Evolutionary conservation across 148 eudicot species (phyloP).

Genomic region (Rhododendron ovatum): DNA sequence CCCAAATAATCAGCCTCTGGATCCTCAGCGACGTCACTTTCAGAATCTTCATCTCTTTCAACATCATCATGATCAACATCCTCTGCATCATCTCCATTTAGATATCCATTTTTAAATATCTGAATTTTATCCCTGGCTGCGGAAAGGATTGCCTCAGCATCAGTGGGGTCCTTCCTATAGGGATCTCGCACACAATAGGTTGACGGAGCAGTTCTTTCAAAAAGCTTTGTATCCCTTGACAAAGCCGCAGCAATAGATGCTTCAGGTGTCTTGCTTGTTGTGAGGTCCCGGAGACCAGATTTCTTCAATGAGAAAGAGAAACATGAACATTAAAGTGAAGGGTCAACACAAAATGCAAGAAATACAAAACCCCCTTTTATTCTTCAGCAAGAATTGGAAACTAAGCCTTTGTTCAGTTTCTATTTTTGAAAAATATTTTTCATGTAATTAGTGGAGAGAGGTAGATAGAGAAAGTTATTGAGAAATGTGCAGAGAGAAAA

Average conservation of each 20-base stretch:
- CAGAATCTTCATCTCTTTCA: slow-evolving; percentile 83
- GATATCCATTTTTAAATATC: slow-evolving; percentile 50
- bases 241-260: slow-evolving; percentile 96
- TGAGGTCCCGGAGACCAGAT: slow-evolving; percentile 91
- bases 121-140: slow-evolving; percentile 74
- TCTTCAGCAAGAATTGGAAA: neutral
- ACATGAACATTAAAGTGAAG: neutral
- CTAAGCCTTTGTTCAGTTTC: neutral
- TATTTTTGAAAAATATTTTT: no score
- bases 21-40: slow-evolving; percentile 81
- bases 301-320: slow-evolving; percentile 33
- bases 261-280: slow-evolving; percentile 96
- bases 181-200: slow-evolving; percentile 83
- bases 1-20: slow-evolving; percentile 71
- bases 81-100: slow-evolving; percentile 62
- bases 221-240: slow-evolving; percentile 88
- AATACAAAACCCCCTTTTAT: neutral
- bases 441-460: no score
- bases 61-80: slow-evolving; percentile 71
- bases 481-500: no score
- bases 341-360: slow-evolving; percentile 6
- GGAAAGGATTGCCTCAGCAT: slow-evolving; percentile 57
- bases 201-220: slow-evolving; percentile 95
- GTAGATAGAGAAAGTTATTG: no score
- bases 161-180: slow-evolving; percentile 75